phyloP scores from a whole-genome alignment of 2,329 filamentous ascomycete genomes.

The Fusarium nodosum region DNA sequence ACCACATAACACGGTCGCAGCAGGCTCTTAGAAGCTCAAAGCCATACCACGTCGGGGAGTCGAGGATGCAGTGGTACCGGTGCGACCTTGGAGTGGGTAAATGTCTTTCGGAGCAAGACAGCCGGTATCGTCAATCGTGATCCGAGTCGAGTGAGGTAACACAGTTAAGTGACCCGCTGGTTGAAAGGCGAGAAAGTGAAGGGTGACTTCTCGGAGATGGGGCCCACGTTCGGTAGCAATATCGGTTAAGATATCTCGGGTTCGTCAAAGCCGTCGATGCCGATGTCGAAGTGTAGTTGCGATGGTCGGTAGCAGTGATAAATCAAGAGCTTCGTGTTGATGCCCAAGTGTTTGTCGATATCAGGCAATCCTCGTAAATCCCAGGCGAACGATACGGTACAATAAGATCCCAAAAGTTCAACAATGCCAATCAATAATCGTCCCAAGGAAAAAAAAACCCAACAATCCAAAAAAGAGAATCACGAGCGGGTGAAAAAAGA shows the following conservation, averaged over 20 bases:
- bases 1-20: slow-evolving; percentile 44
- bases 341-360: slow-evolving; percentile 32
- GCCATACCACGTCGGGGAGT: slow-evolving; percentile 46
- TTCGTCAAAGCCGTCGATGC: slow-evolving; percentile 18
- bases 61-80: slow-evolving; percentile 32
- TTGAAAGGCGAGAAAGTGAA: slow-evolving; percentile 15
- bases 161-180: slow-evolving; percentile 35
- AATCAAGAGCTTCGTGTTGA: slow-evolving; percentile 24
- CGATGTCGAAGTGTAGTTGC: slow-evolving; percentile 10
- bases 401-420: slow-evolving; percentile 28
- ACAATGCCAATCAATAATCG: slow-evolving; percentile 35
- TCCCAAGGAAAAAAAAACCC: slow-evolving; percentile 36
- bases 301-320: slow-evolving; percentile 12
- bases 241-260: slow-evolving; percentile 14
- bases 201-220: slow-evolving; percentile 7
- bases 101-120: slow-evolving; percentile 33
- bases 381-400: slow-evolving; percentile 27
- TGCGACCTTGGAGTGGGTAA: slow-evolving; percentile 20
- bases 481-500: slow-evolving; percentile 16
- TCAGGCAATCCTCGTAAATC: slow-evolving; percentile 21
- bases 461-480: slow-evolving; percentile 32
- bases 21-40: slow-evolving; percentile 40
- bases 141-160: slow-evolving; percentile 41
- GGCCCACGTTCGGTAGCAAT: slow-evolving; percentile 14
- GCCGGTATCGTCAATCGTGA: slow-evolving; percentile 37